These are phyloP conservation scores for Cladosporium phlei DNA, from an alignment of 2,329 filamentous ascomycete genomes.

Conservation along the genomic window DNA sequence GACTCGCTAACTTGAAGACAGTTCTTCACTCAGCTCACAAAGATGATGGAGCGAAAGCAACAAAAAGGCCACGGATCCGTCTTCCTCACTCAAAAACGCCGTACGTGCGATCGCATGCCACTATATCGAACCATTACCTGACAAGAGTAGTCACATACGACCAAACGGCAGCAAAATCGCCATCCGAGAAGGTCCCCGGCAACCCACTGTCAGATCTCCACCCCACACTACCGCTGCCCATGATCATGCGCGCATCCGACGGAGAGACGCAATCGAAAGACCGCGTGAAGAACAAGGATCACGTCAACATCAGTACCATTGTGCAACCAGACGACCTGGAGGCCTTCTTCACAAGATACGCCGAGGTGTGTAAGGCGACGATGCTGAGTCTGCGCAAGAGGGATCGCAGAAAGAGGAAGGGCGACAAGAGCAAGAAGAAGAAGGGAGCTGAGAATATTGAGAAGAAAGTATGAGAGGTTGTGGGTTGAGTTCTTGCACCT, in stretches of 20 bases:
- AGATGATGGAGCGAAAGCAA: conserved; percentile 64
- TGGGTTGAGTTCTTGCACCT: too few species aligned
- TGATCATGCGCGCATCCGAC: conserved; percentile 81
- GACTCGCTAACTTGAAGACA: conserved; percentile 32
- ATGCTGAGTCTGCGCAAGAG: conserved; percentile 90
- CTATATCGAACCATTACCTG: not conserved
- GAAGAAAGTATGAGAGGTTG: conserved; percentile 8
- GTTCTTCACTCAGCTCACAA: conserved; percentile 68
- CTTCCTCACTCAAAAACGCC: conserved; percentile 70
- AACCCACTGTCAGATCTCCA: conserved; percentile 58
- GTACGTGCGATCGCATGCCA: conserved; percentile 44
- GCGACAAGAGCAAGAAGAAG: conserved; percentile 71
- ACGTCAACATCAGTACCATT: conserved; percentile 75
- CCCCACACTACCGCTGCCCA: conserved; percentile 57
- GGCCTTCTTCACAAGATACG: conserved; percentile 76
- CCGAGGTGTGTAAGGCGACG: conserved; percentile 82
- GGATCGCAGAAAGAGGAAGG: conserved; percentile 80
- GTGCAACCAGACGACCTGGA: conserved; percentile 74
- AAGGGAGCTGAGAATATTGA: conserved; percentile 27
- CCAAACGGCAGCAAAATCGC: conserved; percentile 34
- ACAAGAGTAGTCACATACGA: conserved; percentile 38
- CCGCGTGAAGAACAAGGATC: conserved; percentile 51
- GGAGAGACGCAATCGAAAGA: conserved; percentile 52
- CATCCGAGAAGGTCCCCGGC: conserved; percentile 36
- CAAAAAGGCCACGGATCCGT: conserved; percentile 68